Evolutionary conservation across 2,329 filamentous ascomycete genomes (phyloP).

Genomic region (Juglanconis oblonga): DNA sequence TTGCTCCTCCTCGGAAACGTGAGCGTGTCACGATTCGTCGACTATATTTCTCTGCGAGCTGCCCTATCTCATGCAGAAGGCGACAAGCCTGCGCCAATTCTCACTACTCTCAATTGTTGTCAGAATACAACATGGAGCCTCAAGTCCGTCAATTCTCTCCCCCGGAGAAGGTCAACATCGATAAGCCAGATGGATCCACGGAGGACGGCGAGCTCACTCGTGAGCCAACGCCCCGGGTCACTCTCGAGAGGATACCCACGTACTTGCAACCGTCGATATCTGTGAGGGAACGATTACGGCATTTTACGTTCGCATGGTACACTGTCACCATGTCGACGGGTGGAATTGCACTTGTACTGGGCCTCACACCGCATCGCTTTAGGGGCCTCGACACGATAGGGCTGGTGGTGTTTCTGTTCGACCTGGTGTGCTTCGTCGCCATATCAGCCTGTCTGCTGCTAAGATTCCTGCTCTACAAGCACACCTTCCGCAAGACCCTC

Average conservation of each 20-base stretch:
- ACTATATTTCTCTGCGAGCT: not conserved
- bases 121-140: constrained; percentile 4
- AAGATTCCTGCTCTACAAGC: constrained; percentile 43
- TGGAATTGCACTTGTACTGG: constrained; percentile 28
- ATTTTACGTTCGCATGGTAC: constrained; percentile 35
- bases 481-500: constrained; percentile 41
- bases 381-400: constrained; percentile 48
- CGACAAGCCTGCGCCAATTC: not conserved
- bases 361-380: constrained; percentile 36
- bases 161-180: constrained; percentile 4
- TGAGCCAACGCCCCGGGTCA: not conserved
- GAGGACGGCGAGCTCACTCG: not conserved
- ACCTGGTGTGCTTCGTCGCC: constrained; percentile 43
- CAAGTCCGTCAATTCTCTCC: constrained; percentile 10
- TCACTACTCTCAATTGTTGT: not conserved
- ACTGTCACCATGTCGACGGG: constrained; percentile 31
- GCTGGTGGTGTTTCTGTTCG: constrained; percentile 47
- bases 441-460: constrained; percentile 32
- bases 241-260: constrained; percentile 27
- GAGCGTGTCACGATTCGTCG: not conserved
- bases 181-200: constrained; percentile 1
- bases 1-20: not conserved
- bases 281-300: constrained; percentile 26
- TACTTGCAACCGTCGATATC: constrained; percentile 28
- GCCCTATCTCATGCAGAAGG: not conserved